phyloP scores from a whole-genome alignment of 1,139 yeast species.

The Lodderomyces parapsilosis region DNA sequence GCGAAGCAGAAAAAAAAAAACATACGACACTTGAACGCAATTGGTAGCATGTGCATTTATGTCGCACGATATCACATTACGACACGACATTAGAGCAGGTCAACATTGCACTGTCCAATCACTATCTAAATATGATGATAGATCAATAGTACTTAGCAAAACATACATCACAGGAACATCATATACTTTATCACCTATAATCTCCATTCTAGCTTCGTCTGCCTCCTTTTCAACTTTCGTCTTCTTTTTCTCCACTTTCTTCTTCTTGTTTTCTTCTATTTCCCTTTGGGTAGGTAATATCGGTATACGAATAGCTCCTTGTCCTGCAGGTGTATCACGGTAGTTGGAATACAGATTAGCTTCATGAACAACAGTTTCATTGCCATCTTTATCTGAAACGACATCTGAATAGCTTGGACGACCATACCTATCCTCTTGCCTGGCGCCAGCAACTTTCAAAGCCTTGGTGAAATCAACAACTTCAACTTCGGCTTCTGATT shows the following conservation, averaged over 20 bases:
- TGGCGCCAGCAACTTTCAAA: background rate
- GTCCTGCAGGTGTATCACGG: no score
- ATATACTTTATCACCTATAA: conserved; percentile 19
- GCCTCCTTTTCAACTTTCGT: no score
- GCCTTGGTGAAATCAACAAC: background rate
- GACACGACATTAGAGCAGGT: background rate
- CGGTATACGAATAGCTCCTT: no score
- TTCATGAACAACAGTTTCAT: no score
- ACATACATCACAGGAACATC: conserved; percentile 22
- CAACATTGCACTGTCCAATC: conserved; percentile 18
- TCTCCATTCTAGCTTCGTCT: conserved; percentile 8
- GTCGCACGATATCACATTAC: background rate
- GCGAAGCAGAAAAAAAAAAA: background rate
- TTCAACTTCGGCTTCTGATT: background rate
- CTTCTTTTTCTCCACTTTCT: conserved; percentile 1
- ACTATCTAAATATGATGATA: conserved; percentile 4
- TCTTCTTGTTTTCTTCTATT: background rate
- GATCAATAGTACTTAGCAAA: conserved; percentile 14
- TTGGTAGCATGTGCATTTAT: background rate
- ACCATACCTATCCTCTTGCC: no score
- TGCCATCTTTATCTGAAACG: background rate
- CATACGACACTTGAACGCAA: conserved; percentile 1
- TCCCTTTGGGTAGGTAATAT: no score
- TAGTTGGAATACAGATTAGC: no score
- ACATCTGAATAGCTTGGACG: no score